Base-by-base conservation (phyloP, 2,329 filamentous ascomycete genomes). In the Botrytis paeoniae region DNA sequence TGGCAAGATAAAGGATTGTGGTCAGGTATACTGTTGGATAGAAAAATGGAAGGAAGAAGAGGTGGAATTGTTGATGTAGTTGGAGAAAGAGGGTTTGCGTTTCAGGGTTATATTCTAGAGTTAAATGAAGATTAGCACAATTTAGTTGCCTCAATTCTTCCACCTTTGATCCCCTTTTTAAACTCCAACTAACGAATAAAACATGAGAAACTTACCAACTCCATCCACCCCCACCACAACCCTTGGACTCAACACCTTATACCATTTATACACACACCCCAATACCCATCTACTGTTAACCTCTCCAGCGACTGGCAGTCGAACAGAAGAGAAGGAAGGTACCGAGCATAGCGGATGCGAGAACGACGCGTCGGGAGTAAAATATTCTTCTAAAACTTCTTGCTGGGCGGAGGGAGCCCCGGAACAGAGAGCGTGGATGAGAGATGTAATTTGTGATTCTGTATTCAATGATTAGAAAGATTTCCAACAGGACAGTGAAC, bases 41-140 rank as follows among this genome's bases (percentile, higher is more conserved):
- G 83, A 95, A 92, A 79, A 94, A 90, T 4, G 94, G 93, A 29
- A 97, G 81, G 76, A 93, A 85, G 89, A 92, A 95, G 77, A 96
- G 85, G 43, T 89, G 86, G 82, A 97, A 96, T 70, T 90, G 85
- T 81, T 97, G 94, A 59, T 85, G 87, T 74, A 96, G 87, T 51
- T 87, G 88, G 68, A 94, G 86, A 82, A 94, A 97, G 68, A 97
- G 87, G n/a, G 88, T 85, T 59, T 89, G 84, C 35, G 87, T 88
- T 3, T 85, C 79, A 77, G 89, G 83, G 79, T 97, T 93, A 78
- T 90, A 93, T 25, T 91, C 92, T 73, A n/a, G 16, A 41, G 43
- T 14, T 12, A 4, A 4, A 14, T 18, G 8, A 10, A 35, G 35
- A 39, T 63, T 41, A 43, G 48, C 32, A 35, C 32, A 35, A 35